Evolutionary conservation across 768 basidiomycete genomes (phyloP).

Genomic region (Leucocoprinus birnbaumii): DNA sequence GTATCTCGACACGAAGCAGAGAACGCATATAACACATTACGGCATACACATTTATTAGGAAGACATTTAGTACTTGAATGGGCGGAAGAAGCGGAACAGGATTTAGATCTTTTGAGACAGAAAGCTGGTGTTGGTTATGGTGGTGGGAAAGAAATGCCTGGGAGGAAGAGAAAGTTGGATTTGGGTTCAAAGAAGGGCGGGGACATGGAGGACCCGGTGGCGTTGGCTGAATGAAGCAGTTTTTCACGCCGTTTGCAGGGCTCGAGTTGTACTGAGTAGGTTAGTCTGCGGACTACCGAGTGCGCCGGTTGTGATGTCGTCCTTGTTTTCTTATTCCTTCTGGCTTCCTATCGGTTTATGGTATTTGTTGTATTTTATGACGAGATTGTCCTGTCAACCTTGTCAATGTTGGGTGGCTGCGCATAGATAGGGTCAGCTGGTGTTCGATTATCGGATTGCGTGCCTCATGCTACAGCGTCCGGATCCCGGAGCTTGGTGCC

Average conservation of each 20-base stretch:
- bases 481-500: too few species aligned
- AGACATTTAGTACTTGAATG: slow-evolving; percentile 94
- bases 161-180: slow-evolving; percentile 68
- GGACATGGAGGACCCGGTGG: slow-evolving; percentile 29
- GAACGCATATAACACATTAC: slow-evolving; percentile 80
- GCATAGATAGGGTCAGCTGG: too few species aligned
- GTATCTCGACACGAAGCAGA: slow-evolving; percentile 87
- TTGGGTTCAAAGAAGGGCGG: slow-evolving; percentile 41
- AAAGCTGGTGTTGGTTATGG: slow-evolving; percentile 82
- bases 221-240: slow-evolving; percentile 23
- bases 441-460: too few species aligned
- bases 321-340: neutral
- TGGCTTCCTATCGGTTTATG: too few species aligned
- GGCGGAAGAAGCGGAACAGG: slow-evolving; percentile 82
- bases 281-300: too few species aligned
- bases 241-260: neutral
- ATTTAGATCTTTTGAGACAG: slow-evolving; percentile 70
- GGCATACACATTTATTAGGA: slow-evolving; percentile 94
- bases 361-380: too few species aligned
- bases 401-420: too few species aligned
- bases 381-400: too few species aligned
- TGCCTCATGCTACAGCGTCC: too few species aligned
- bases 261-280: too few species aligned
- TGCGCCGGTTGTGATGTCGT: too few species aligned
- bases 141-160: slow-evolving; percentile 66